These are phyloP conservation scores for Solanum arcanum DNA, from an alignment of 257 asterid species.

Conservation along the genomic window DNA sequence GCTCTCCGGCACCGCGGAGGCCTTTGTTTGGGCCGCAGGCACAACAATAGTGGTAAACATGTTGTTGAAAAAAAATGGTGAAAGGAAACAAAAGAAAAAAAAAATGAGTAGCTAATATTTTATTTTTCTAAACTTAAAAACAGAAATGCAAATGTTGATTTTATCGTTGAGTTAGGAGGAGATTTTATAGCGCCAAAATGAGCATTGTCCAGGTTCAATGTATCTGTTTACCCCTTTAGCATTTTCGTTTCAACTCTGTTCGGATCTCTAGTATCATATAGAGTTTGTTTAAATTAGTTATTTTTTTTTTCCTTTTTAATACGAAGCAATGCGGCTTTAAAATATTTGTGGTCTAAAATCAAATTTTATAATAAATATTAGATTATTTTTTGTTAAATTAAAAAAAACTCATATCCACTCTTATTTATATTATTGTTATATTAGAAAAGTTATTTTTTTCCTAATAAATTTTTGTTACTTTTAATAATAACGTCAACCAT, in stretches of 20 bases:
- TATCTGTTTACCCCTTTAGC: conserved; percentile 4
- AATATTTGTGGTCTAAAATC: too few relatives aligned
- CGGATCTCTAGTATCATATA: not conserved
- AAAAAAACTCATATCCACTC: too few relatives aligned
- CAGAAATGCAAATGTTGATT: not conserved
- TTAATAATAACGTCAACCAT: not conserved
- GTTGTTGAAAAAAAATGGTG: not conserved
- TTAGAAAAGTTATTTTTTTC: too few relatives aligned
- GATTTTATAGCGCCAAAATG: conserved; percentile 20
- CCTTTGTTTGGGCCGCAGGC: conserved; percentile 2
- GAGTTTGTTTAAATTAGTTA: too few relatives aligned
- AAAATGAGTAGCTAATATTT: too few relatives aligned
- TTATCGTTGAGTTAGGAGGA: not conserved
- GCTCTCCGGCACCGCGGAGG: not conserved
- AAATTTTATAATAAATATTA: too few relatives aligned
- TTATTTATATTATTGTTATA: too few relatives aligned
- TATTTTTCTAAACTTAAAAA: not conserved
- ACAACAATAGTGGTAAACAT: conserved; percentile 43
- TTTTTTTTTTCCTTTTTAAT: too few relatives aligned
- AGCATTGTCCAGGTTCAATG: conserved; percentile 70
- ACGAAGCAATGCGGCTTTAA: too few relatives aligned
- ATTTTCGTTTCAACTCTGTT: not conserved
- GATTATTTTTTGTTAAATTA: too few relatives aligned
- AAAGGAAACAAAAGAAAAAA: not conserved
- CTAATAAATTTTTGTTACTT: not conserved